These are phyloP conservation scores for Aspergillus sclerotialis DNA, from an alignment of 2,329 filamentous ascomycete genomes.

Conservation along the genomic window DNA sequence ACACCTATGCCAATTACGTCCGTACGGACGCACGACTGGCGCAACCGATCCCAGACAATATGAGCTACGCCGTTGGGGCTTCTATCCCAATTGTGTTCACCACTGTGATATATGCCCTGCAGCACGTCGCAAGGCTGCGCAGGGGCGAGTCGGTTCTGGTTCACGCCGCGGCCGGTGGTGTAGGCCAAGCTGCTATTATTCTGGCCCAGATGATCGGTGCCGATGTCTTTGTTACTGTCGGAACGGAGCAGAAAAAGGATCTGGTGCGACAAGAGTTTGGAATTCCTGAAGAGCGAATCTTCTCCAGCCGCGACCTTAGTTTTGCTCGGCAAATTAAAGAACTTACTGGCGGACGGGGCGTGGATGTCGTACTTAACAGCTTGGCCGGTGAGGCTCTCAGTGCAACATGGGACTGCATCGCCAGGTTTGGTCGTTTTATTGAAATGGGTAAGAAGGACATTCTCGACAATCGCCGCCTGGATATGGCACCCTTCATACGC, in stretches of 20 bases:
- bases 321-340: neutral
- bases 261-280: constrained; percentile 10
- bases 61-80: neutral
- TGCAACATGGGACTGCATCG: constrained; percentile 15
- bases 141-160: constrained; percentile 10
- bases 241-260: constrained; percentile 5
- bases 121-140: constrained; percentile 7
- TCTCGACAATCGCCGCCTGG: constrained; percentile 1
- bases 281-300: constrained; percentile 9
- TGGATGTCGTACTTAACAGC: constrained; percentile 12
- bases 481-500: constrained; percentile 4
- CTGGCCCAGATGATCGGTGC: constrained; percentile 8
- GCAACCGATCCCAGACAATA: neutral
- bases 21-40: neutral
- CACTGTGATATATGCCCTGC: constrained; percentile 9
- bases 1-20: neutral
- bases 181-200: constrained; percentile 4
- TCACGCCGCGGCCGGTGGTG: constrained; percentile 5
- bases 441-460: constrained; percentile 12
- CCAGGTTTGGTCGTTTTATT: constrained; percentile 12
- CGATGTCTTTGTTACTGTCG: constrained; percentile 9
- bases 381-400: constrained; percentile 17
- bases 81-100: constrained; percentile 2
- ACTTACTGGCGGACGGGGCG: neutral
- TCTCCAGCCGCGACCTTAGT: neutral